Conservation (phyloP, 2,329 filamentous ascomycete genomes). For the Calonectria fujianensis region DNA sequence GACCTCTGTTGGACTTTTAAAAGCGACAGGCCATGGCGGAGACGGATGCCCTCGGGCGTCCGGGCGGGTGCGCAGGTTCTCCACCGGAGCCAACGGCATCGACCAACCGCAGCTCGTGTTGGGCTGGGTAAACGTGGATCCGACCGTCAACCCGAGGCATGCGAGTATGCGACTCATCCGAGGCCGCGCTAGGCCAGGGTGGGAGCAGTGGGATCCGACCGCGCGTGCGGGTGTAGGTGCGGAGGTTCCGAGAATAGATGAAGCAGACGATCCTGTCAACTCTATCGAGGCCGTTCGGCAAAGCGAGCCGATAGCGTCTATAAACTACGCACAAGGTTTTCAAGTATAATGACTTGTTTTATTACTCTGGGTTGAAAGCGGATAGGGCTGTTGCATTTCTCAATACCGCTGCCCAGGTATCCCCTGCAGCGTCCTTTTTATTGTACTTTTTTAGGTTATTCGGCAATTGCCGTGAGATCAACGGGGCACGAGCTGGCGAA, state of each 20-base stretch:
- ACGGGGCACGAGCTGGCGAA: not conserved
- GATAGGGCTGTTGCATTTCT: not conserved
- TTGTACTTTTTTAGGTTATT: not conserved
- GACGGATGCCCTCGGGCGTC: not conserved
- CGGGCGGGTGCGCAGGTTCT: not conserved
- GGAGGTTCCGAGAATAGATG: not conserved
- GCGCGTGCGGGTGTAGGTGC: too few relatives aligned
- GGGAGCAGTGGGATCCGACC: not conserved
- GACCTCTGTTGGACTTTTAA: not conserved
- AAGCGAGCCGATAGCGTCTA: not conserved
- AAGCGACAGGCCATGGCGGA: not conserved
- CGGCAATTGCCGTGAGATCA: not conserved
- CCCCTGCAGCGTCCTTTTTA: not conserved
- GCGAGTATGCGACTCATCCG: conserved; percentile 8
- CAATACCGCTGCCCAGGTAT: not conserved
- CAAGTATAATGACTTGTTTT: not conserved
- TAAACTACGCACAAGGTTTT: not conserved
- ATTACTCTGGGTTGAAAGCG: not conserved
- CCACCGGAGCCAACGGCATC: not conserved
- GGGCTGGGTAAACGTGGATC: not conserved
- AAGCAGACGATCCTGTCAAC: not conserved
- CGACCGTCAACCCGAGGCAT: not conserved
- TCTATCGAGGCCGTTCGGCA: not conserved
- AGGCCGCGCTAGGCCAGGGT: not conserved
- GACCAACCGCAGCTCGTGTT: not conserved